Base-by-base conservation (phyloP, 345 rosid genomes). In the Noccaea caerulescens region DNA sequence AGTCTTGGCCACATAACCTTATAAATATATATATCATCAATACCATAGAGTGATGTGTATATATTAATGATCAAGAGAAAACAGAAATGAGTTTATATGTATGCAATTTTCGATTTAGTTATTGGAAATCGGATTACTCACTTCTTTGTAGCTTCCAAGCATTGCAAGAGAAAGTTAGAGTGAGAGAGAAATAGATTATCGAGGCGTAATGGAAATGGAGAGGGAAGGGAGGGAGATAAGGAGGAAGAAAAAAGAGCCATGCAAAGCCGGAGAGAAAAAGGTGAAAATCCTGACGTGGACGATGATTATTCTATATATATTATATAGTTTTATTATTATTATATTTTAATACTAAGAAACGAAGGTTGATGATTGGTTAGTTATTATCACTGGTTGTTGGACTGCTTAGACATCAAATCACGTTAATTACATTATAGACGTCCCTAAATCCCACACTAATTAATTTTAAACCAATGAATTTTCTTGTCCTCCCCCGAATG, bases 1-100 rank as follows among this genome's bases (percentile, higher is more conserved):
- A 89, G 79, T 83, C 82, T 85, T 30, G 89, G 93, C 96, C 91
- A 87, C 89, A 86, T 87, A 66, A 90, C 83, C 88, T 85, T 47
- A 61, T 27, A 37, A 6, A 18, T 49, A 63, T 16, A 65, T 4
- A 36, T 55, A 33, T n/a, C 39, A 58, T 42, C 58, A 50, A 38
- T 51, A 52, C 7, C 56, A 53, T 18, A 51, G 3, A 36, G n/a
- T 34, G 8, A 14, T 54, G 11, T 25, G 58, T 38, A 27, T 63
- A n/a, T 10, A 63, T 37, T 16, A 72, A 23, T 38, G 50, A 55
- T 33, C 42, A 14, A 44, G 43, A 51, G 12, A 20, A 38, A 45
- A 34, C 3, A 45, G 18, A 16, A 16, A 16, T 16, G 18, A 16
- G 18, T 16, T 16, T 16, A 44, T 12, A 63, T 27, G 4, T 12